Percentiles rank a stretch among this genome's conserved stretches.
phyloP scores from a whole-genome alignment of 495 filamentous ascomycete species.

The Podospora australis region DNA sequence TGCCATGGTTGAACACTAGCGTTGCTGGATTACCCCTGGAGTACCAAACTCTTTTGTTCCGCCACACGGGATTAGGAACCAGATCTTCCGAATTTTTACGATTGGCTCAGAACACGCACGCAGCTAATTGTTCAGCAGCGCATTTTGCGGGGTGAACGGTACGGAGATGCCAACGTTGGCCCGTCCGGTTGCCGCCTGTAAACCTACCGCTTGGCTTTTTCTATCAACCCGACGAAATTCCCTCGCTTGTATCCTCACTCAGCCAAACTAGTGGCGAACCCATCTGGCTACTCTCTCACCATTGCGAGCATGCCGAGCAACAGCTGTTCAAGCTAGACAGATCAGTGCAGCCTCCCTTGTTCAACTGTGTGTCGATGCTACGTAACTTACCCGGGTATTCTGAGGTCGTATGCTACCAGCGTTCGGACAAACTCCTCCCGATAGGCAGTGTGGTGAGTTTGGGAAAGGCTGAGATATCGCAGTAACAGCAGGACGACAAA shows the following conservation, averaged over 20 bases:
- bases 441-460: background rate
- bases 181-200: no score
- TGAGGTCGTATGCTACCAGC: background rate
- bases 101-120: constrained; percentile 1
- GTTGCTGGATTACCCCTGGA: background rate
- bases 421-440: constrained; percentile 15
- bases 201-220: no score
- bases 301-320: no score
- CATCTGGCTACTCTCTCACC: no score
- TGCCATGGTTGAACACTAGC: constrained; percentile 8
- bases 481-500: background rate
- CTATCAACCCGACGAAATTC: no score
- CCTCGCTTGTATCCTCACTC: no score
- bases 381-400: background rate
- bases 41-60: background rate
- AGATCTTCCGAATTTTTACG: constrained; percentile 1
- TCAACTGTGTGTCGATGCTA: constrained; percentile 1
- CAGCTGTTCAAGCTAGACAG: no score
- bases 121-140: background rate
- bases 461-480: constrained; percentile 2
- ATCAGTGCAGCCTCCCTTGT: background rate
- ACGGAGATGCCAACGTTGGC: no score
- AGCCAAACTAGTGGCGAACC: no score
- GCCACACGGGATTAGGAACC: background rate
- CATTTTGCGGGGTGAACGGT: background rate